Base-by-base conservation (phyloP, 1,284 basidiomycete species). In the Heterobasidion annosum region DNA sequence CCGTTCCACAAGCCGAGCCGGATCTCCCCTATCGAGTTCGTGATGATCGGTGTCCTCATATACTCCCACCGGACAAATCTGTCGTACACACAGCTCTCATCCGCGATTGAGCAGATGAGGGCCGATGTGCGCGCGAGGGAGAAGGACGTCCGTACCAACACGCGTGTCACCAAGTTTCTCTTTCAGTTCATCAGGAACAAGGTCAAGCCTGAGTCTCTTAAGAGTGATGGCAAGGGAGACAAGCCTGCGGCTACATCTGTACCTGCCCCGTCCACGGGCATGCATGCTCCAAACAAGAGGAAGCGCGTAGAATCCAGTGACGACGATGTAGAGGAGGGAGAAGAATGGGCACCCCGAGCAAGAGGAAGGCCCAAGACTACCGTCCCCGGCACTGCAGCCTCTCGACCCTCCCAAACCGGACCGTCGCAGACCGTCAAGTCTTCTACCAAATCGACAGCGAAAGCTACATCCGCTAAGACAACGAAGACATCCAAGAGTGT, bases 11-110 rank as follows among this genome's bases (percentile, higher is more conserved):
- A 64, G 47, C 69, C 71, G 2, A 64, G 64, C 4, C 70, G 76
- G 37, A 65, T 79, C 18, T 73, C 76, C 0, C 75, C 76, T 1
- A 66, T 76, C 52, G 77, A 78, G 58, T 78, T 77, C 56, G 67
- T 73, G 49, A 74, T 73, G 71, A 75, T 70, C 10, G 75, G 70
- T n/a, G 60, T 75, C 34, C 64, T 78, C 56, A 76, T 78, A 35
- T 68, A 65, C 51, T 50, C 65, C 51, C 65, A 67, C 60, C 68
- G 69, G 48, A 54, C 65, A n/a, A 62, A 57, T 1, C 51, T 74
- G 15, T 73, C 75, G 1, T 60, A 75, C 56, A 65, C 62, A 7
- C 74, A 77, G 58, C 65, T 78, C 25, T 70, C 72, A 2, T 66
- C 67, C 35, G 75, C 73, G 0, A 66, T 77, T 54, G 67, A 68